Percentiles rank a stretch among this genome's conserved stretches.
Conservation (phyloP, 257 asterid species). For the Cinchona pubescens region DNA sequence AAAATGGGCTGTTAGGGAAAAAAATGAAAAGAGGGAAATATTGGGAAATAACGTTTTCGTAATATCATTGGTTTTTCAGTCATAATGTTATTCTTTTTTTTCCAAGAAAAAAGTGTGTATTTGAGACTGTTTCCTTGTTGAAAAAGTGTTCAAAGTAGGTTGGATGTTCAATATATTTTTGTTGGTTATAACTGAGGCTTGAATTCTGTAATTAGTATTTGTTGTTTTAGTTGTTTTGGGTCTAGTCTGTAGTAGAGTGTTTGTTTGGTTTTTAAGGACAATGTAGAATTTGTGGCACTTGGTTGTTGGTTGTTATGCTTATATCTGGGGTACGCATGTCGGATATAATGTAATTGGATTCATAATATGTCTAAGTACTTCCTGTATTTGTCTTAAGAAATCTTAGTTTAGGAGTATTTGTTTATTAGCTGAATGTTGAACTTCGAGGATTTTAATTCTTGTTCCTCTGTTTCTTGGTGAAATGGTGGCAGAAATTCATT, state of each 20-base stretch:
- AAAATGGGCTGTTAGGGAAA: neutral
- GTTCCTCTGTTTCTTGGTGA: too few species aligned
- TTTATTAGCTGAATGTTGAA: neutral
- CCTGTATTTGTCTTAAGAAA: too few species aligned
- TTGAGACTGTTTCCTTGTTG: neutral
- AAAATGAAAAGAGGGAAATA: neutral
- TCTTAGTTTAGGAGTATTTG: too few species aligned
- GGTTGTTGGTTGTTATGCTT: neutral
- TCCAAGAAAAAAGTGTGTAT: neutral
- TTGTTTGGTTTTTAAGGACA: neutral
- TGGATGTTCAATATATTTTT: neutral
- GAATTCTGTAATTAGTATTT: neutral
- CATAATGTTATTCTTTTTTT: too few species aligned
- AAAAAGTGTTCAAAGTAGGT: neutral
- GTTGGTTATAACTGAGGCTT: neutral
- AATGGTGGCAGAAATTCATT: too few species aligned
- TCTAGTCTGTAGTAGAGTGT: neutral
- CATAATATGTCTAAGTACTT: neutral
- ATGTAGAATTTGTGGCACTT: neutral
- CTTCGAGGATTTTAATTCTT: neutral
- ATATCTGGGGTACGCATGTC: neutral
- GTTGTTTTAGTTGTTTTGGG: neutral
- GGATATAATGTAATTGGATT: neutral
- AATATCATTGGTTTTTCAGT: neutral
- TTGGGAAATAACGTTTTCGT: neutral